Evolutionary conservation across 352 stramenopile genomes (phyloP).

Genomic region (Peronospora farinosa): DNA sequence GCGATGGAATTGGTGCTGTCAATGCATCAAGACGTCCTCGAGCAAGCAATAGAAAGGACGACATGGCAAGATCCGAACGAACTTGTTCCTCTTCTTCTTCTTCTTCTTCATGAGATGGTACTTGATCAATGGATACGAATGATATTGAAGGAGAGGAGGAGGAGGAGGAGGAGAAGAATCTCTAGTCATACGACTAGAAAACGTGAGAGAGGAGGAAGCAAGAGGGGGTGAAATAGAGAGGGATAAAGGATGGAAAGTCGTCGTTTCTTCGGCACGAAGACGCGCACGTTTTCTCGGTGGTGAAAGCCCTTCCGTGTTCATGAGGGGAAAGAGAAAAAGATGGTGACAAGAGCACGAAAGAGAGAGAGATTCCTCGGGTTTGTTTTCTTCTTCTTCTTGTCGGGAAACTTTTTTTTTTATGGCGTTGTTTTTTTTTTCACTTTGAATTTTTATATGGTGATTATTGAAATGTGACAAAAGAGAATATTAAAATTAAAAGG

Average conservation of each 20-base stretch:
- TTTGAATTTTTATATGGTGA: too few relatives aligned
- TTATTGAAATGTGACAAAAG: too few relatives aligned
- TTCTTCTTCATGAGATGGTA: background rate
- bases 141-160: too few relatives aligned
- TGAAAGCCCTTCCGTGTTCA: constrained; percentile 28
- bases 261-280: constrained; percentile 26
- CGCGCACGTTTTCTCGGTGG: constrained; percentile 36
- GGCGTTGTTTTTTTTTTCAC: too few relatives aligned
- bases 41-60: constrained; percentile 35
- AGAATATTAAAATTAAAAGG: too few relatives aligned
- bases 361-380: too few relatives aligned
- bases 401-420: too few relatives aligned
- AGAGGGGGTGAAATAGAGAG: background rate
- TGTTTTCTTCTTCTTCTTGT: too few relatives aligned
- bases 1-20: background rate
- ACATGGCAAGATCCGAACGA: constrained; percentile 16
- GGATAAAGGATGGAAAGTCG: background rate
- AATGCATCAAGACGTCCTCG: constrained; percentile 24
- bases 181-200: background rate
- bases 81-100: constrained; percentile 15
- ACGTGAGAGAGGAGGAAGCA: background rate
- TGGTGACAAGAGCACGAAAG: background rate
- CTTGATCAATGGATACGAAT: background rate
- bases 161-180: too few relatives aligned
- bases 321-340: constrained; percentile 2